Conservation (phyloP, 768 basidiomycete species). For the Tubosaeta sp. region DNA sequence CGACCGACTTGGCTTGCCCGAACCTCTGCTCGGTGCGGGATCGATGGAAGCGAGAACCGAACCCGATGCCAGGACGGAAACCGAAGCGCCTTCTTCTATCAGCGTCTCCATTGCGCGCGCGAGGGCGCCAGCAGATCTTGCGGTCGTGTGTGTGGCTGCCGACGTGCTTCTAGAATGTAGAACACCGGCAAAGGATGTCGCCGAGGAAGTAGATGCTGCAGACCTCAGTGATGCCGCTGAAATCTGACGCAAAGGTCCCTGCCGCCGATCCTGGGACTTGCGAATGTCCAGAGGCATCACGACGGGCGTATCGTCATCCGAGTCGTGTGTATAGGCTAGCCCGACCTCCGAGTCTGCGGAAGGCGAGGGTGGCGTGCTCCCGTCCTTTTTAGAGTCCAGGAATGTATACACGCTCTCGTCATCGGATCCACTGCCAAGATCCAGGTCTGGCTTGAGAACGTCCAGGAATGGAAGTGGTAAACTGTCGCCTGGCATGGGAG, state of each 20-base stretch:
- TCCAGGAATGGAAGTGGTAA: conserved; percentile 55
- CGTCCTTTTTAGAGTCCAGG: conserved; percentile 23
- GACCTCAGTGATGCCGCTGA: conserved; percentile 26
- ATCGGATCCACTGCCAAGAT: conserved; percentile 26
- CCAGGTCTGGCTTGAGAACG: conserved; percentile 37
- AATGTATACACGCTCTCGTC: conserved; percentile 34
- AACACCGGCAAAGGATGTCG: conserved; percentile 6
- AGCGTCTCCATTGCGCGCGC: conserved; percentile 51
- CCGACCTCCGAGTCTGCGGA: conserved; percentile 30
- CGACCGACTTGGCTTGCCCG: conserved; percentile 39
- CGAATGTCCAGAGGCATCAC: conserved; percentile 26
- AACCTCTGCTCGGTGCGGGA: conserved; percentile 12
- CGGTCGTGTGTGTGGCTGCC: conserved; percentile 24
- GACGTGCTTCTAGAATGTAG: conserved; percentile 25
- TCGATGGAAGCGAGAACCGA: conserved; percentile 30
- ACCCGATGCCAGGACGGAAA: conserved; percentile 33
- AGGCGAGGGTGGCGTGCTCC: conserved; percentile 19
- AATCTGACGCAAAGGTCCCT: conserved; percentile 24
- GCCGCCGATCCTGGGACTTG: conserved; percentile 16
- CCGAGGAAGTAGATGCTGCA: conserved; percentile 12
- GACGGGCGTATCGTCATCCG: conserved; percentile 32
- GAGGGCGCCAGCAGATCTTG: conserved; percentile 36
- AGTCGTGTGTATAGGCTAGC: conserved; percentile 36
- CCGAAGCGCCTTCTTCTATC: conserved; percentile 39
- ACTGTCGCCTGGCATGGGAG: conserved; percentile 18